Percentiles rank a stretch among this genome's conserved stretches.
Conservation (phyloP, 2,329 filamentous ascomycete species). For the Phyllosticta capitalensis region DNA sequence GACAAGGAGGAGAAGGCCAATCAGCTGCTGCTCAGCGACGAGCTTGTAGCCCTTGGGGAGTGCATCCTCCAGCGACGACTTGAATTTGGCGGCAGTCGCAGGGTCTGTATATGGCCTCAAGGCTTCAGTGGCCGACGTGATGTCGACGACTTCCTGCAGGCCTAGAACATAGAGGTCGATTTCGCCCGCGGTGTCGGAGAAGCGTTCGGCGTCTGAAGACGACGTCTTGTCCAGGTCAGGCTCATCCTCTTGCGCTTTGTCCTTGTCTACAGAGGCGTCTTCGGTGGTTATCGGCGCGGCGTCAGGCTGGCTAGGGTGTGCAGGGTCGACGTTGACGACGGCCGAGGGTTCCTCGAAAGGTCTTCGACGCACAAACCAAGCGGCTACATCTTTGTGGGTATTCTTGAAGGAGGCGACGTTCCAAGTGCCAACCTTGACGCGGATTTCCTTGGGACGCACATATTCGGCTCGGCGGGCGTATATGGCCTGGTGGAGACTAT, state of each 20-base stretch:
- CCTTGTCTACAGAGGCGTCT: slow-evolving; percentile 30
- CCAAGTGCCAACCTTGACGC: slow-evolving; percentile 89
- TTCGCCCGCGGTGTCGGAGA: slow-evolving; percentile 30
- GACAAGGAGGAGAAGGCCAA: slow-evolving; percentile 73
- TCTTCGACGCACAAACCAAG: slow-evolving; percentile 77
- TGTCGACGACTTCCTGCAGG: slow-evolving; percentile 83
- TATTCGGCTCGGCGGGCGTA: slow-evolving; percentile 71
- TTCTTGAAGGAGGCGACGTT: slow-evolving; percentile 81
- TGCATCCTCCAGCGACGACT: slow-evolving; percentile 60
- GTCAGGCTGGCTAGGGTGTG: slow-evolving; percentile 15
- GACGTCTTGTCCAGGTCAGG: slow-evolving; percentile 35
- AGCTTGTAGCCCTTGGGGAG: slow-evolving; percentile 69
- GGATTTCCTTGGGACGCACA: slow-evolving; percentile 61
- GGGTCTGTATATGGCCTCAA: slow-evolving; percentile 68
- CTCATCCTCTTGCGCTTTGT: slow-evolving; percentile 39
- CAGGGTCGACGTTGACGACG: slow-evolving; percentile 34
- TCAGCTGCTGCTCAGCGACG: slow-evolving; percentile 72
- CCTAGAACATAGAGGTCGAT: slow-evolving; percentile 85
- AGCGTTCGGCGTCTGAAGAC: slow-evolving; percentile 45
- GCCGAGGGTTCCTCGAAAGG: slow-evolving; percentile 57
- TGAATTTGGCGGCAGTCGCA: slow-evolving; percentile 66
- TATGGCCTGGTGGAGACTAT: slow-evolving; percentile 49
- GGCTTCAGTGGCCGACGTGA: slow-evolving; percentile 70
- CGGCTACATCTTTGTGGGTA: slow-evolving; percentile 76
- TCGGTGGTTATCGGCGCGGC: slow-evolving; percentile 15